Evolutionary conservation across 129 eudicot genomes (phyloP), one percentile per base, ranked within the genome.

Genomic region (Chrysanthemum lavandulifolium): DNA sequence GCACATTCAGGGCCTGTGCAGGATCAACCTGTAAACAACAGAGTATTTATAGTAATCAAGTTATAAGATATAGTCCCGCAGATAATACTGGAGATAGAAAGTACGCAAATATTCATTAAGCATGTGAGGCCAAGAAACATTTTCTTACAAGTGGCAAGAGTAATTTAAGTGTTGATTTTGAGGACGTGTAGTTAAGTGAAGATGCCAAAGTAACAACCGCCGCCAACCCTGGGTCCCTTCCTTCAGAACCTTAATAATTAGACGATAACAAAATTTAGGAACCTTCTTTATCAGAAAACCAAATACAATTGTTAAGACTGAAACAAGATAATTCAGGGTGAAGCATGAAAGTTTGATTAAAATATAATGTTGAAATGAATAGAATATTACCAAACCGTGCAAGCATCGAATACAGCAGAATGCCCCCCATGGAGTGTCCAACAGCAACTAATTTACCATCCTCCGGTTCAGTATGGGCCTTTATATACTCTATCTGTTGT

Each of bases 371-470:
- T 16, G 49, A 18, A 45, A 52, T 52, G 15, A 43, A 40, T 57
- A 36, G 52, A 68, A 76, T 14, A 80, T 82, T 90, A 94, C 99
- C 89, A 68, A 73, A 80, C 79, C 88, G 86, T 43, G 97, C 88
- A 3, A 90, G 84, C 91, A 86, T 80, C 0, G 96, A 93, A 85
- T 94, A 94, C 33, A 90, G 84, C 78, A 94, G 76, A 79, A 94
- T 94, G 13, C 99, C 99, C 52, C 99, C 99, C 97, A 94, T 94
- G 66, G 99, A 94, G 79, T 94, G 99, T 65, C 99, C 97, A 76
- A 94, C 67, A 10, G 97, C 96, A 76, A 94, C 81, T 79, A 94
- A 69, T 81, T 84, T 89, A 27, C 92, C 95, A 73, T 94, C 97
- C 77, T 73, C 83, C 0, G 99, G 97, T 79, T 82, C 73, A 67